These are phyloP conservation scores for Cyberlindnera mycetangii DNA, from an alignment of 805 yeast species.

Conservation along the genomic window DNA sequence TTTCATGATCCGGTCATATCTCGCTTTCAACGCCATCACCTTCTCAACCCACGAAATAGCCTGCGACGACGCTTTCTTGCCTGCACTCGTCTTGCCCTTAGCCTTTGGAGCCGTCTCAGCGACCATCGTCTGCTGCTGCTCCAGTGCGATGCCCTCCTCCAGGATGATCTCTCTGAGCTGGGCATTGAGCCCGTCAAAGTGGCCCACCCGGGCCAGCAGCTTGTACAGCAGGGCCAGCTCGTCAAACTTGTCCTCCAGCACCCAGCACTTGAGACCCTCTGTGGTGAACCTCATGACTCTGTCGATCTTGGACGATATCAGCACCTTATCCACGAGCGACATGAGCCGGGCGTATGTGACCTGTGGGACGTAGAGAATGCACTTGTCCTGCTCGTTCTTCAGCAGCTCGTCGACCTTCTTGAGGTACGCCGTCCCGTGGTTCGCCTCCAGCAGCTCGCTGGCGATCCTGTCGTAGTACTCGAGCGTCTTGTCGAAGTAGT, in stretches of 20 bases:
- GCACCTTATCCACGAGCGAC: slow-evolving; percentile 53
- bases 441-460: slow-evolving; percentile 38
- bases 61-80: slow-evolving; percentile 35
- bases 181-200: slow-evolving; percentile 45
- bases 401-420: slow-evolving; percentile 50
- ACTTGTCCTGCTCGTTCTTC: slow-evolving; percentile 58
- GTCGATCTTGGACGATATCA: slow-evolving; percentile 56
- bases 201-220: slow-evolving; percentile 53
- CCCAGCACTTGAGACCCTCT: slow-evolving; percentile 60
- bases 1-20: slow-evolving; percentile 46
- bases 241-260: slow-evolving; percentile 40
- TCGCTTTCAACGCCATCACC: slow-evolving; percentile 48
- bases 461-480: slow-evolving; percentile 51
- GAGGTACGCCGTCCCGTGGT: slow-evolving; percentile 55
- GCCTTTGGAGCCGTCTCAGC: not conserved
- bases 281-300: slow-evolving; percentile 47
- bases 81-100: slow-evolving; percentile 15
- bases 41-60: slow-evolving; percentile 70
- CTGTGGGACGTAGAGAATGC: slow-evolving; percentile 50
- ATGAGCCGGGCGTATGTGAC: slow-evolving; percentile 52
- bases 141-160: slow-evolving; percentile 38
- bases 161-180: slow-evolving; percentile 47
- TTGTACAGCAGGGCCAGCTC: slow-evolving; percentile 48
- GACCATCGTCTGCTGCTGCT: slow-evolving; percentile 11
- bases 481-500: slow-evolving; percentile 51